A percentile compares a stretch with the other conserved stretches of the same genome.
These are phyloP conservation scores for Sanghuangporus weigelae DNA, from an alignment of 1,284 basidiomycete genomes.

Conservation along the genomic window DNA sequence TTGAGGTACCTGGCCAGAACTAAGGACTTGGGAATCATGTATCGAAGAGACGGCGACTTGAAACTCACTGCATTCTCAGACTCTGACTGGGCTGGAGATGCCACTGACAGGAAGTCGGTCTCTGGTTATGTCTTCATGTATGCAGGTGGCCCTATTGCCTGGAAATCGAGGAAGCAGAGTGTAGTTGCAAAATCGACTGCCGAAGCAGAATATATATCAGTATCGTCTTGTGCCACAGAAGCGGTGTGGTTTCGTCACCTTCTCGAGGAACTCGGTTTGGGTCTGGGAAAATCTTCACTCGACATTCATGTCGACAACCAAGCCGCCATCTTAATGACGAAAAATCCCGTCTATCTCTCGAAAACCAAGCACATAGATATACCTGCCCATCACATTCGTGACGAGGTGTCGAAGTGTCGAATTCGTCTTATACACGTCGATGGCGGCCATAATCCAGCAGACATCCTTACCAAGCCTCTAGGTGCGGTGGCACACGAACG, in stretches of 20 bases:
- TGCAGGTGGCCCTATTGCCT: constrained; percentile 21
- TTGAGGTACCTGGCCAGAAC: constrained; percentile 31
- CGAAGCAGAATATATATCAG: constrained; percentile 26
- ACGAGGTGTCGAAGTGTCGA: constrained; percentile 17
- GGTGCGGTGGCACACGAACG: not conserved
- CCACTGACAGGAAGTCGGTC: constrained; percentile 21
- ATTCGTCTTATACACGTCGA: not conserved
- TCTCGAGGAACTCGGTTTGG: constrained; percentile 15
- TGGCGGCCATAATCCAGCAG: constrained; percentile 1
- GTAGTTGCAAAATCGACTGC: constrained; percentile 23
- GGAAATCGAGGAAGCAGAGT: constrained; percentile 22
- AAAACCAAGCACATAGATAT: constrained; percentile 41
- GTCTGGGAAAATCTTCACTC: not conserved
- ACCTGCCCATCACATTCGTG: constrained; percentile 35
- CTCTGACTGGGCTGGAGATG: constrained; percentile 26
- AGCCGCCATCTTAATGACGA: constrained; percentile 28
- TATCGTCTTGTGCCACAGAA: constrained; percentile 21
- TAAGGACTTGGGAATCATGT: constrained; percentile 22
- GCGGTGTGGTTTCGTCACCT: constrained; percentile 16
- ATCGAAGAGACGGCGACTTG: constrained; percentile 18
- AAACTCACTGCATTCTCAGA: constrained; percentile 21
- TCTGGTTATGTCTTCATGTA: constrained; percentile 25
- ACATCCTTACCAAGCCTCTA: constrained; percentile 9
- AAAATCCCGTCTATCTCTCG: constrained; percentile 28
- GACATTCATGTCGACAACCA: constrained; percentile 4